Base-by-base conservation (phyloP, 2,329 filamentous ascomycete species). In the Dactylellina haptotyla region DNA sequence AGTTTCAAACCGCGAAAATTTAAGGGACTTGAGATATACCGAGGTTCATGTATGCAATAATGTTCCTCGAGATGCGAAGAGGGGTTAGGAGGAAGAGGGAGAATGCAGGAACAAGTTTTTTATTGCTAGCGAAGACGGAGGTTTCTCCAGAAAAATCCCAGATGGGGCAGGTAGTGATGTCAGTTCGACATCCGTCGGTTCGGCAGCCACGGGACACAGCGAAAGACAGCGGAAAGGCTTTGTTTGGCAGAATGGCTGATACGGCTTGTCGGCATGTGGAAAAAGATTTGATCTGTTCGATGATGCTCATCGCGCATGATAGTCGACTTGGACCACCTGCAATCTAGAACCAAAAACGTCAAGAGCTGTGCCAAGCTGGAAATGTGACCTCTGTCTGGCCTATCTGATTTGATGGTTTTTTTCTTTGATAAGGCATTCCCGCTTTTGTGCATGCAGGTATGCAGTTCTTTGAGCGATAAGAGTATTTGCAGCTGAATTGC, bases 81-180 rank as follows among this genome's bases (percentile, higher is more conserved):
- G 48, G 25, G 26, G 26, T 53, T 34, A 53, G 26, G 48, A 53
- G 48, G 48, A 53, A 28, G 34, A 53, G 6, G 5, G 12, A 32
- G n/a, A 53, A 53, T 14, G 26, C 48, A 34, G 48, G 28, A 53
- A 53, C 28, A 9, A 53, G 23, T 16, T 34, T 34, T n/a, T 34
- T 25, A 34, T 23, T 53, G 14, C 48, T 16, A 8, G 3, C 23
- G 18, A 18, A n/a, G 16, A 18, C 48, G 48, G 48, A 53, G 14
- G 4, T 32, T 53, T 53, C 48, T 53, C 48, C 48, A 53, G 26
- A 37, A 34, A 53, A 53, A 34, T 14, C 48, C 48, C 28, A 32
- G 12, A 34, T 20, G 3, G 14, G 26, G 48, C 48, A 37, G 48
- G 48, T 30, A 16, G n/a, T 51, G 46, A 51, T 51, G 23, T 51